phyloP scores from a whole-genome alignment of 805 yeast genomes.

The Starmerella kuoi region DNA sequence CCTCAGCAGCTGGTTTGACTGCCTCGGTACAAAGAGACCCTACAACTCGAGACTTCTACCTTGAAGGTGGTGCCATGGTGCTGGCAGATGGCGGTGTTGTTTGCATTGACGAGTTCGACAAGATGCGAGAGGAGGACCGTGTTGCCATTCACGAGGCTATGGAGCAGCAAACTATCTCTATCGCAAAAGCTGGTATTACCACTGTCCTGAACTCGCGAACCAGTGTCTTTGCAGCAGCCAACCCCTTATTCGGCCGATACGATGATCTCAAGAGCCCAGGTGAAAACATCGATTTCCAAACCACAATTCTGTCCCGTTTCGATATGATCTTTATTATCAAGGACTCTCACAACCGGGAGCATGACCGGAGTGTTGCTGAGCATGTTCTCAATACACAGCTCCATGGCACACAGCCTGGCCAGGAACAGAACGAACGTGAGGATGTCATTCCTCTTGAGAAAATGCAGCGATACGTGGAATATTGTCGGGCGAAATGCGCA shows the following conservation, averaged over 20 bases:
- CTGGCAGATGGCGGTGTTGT: conserved; percentile 98
- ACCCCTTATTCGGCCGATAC: conserved; percentile 92
- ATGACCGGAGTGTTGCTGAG: conserved; percentile 82
- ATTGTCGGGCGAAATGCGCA: conserved; percentile 81
- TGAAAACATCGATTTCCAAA: conserved; percentile 94
- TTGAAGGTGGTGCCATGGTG: conserved; percentile 99
- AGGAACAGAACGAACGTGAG: conserved; percentile 37
- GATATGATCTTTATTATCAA: conserved; percentile 97
- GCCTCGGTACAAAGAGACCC: conserved; percentile 94
- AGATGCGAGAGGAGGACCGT: conserved; percentile 97
- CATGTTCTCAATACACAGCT: conserved; percentile 94
- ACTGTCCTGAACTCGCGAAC: conserved; percentile 94
- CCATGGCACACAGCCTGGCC: conserved; percentile 41
- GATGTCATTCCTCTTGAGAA: conserved; percentile 82
- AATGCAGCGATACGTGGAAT: conserved; percentile 86
- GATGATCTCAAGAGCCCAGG: conserved; percentile 95
- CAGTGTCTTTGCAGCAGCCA: conserved; percentile 93
- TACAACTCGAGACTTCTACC: conserved; percentile 71
- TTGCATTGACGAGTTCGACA: conserved; percentile 97
- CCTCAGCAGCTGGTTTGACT: conserved; percentile 98
- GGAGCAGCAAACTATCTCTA: conserved; percentile 98
- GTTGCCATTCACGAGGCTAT: conserved; percentile 99
- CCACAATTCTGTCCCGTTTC: conserved; percentile 90
- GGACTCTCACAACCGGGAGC: conserved; percentile 77
- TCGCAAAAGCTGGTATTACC: conserved; percentile 98